Evolutionary conservation across 2,329 filamentous ascomycete genomes (phyloP), one percentile per base, ranked within the genome.

Genomic region (Zasmidium citrigriseum): DNA sequence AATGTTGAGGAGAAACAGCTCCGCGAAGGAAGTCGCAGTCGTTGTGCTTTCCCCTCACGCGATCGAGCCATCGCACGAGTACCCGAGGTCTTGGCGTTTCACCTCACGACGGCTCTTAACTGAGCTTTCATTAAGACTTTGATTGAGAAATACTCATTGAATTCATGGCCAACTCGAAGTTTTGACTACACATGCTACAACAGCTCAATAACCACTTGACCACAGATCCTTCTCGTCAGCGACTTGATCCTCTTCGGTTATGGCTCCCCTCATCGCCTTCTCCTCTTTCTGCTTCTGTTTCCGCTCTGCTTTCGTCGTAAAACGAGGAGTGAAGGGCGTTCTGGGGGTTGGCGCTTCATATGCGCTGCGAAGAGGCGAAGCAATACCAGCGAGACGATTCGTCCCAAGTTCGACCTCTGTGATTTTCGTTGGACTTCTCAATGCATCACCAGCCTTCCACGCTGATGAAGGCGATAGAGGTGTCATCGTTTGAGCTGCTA

Each of bases 291-390:
- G 85, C 80, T 86, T 86, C 71, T 83, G 80, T 81, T 88, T 91
- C 24, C 89, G 77, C 69, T 93, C 89, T 61, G 85, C 83, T 73
- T 82, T 55, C 2, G 86, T 90, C 16, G 90, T 86, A 48, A 93
- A 76, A 20, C 84, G 85, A n/a, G 90, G 89, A 25, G 90, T 92
- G 50, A 93, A 84, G 1, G 90, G 90, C 34, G 50, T 52, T 41
- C 34, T 11, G 18, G 34, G 34, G 7, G 34, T 41, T n/a, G 47
- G 47, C 4, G 34, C 29, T 12, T 24, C 29, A 24, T 25, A 41
- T n/a, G 34, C 34, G 14, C 34, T 41, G 14, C 34, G 34, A 11
- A 41, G 34, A 11, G 34, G 34, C 34, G 34, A 41, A 4, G 34
- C 34, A n/a, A 41, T 41, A n/a, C 34, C 34, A 41, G 34, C 34